Conservation (phyloP, 2,329 filamentous ascomycete genomes). For the Aspergillus jensenii region DNA sequence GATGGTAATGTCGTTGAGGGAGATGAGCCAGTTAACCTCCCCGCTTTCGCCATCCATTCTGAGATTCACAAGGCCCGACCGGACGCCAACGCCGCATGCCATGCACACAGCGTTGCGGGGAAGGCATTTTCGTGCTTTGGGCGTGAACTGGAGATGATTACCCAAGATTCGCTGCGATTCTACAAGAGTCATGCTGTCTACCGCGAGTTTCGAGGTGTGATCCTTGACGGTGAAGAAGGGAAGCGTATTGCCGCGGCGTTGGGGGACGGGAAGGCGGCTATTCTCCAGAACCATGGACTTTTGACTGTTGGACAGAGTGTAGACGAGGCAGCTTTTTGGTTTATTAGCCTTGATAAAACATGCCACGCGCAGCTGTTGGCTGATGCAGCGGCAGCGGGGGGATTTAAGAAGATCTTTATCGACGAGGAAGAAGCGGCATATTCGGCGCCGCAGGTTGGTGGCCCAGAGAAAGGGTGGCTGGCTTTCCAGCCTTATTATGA, state of each 20-base stretch:
- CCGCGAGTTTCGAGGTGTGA: conserved; percentile 28
- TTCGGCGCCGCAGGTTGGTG: conserved; percentile 9
- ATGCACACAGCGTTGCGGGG: conserved; percentile 49
- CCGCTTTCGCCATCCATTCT: conserved; percentile 50
- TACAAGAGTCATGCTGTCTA: conserved; percentile 47
- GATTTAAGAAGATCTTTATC: conserved; percentile 53
- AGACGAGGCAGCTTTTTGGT: conserved; percentile 71
- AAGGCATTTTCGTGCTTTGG: conserved; percentile 46
- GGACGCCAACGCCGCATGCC: conserved; percentile 48
- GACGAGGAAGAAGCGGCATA: conserved; percentile 53
- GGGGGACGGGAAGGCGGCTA: conserved; percentile 60
- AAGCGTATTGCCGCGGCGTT: conserved; percentile 63
- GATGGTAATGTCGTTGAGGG: conserved; percentile 46
- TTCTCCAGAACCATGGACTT: conserved; percentile 71
- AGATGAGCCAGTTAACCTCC: conserved; percentile 45
- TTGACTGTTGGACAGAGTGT: conserved; percentile 70
- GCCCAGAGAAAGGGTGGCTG: conserved; percentile 14
- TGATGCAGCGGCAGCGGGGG: conserved; percentile 62
- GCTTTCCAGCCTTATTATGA: conserved; percentile 17
- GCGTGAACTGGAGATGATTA: conserved; percentile 45
- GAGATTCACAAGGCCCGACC: conserved; percentile 56
- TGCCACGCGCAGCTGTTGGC: conserved; percentile 68
- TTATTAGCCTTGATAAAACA: conserved; percentile 66
- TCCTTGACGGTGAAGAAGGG: conserved; percentile 64
- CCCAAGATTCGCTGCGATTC: conserved; percentile 58